These are phyloP conservation scores for Phyllosticta paracitricarpa DNA, from an alignment of 2,329 filamentous ascomycete genomes.

Conservation along the genomic window DNA sequence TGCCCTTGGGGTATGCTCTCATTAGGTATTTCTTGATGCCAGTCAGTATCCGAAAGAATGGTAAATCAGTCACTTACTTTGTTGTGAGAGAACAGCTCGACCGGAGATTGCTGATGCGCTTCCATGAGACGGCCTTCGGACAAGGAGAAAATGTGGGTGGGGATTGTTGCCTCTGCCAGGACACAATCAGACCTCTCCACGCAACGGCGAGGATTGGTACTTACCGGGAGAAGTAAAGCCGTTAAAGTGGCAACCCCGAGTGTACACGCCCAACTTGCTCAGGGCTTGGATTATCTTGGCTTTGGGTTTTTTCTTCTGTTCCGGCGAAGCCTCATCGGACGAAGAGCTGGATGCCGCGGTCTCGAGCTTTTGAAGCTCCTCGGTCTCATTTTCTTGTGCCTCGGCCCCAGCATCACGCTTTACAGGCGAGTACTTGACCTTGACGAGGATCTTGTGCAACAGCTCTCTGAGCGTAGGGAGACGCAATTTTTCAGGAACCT, in stretches of 20 bases:
- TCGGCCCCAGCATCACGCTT: slow-evolving; percentile 18
- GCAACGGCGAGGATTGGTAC: slow-evolving; percentile 15
- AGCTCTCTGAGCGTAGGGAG: slow-evolving; percentile 56
- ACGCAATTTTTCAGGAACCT: slow-evolving; percentile 29
- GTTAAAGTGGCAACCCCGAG: slow-evolving; percentile 72
- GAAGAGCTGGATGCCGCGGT: slow-evolving; percentile 17
- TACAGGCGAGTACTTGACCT: slow-evolving; percentile 38
- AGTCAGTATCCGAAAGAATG: background rate
- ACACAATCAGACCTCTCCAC: background rate
- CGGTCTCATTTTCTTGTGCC: slow-evolving; percentile 17
- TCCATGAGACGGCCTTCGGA: slow-evolving; percentile 58
- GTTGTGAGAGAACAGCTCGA: slow-evolving; percentile 70
- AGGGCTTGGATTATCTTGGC: slow-evolving; percentile 59
- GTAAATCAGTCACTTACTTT: slow-evolving; percentile 23
- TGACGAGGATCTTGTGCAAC: slow-evolving; percentile 60
- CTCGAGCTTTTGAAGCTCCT: background rate
- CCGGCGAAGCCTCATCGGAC: slow-evolving; percentile 27
- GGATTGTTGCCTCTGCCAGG: slow-evolving; percentile 36
- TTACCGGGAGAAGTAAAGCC: slow-evolving; percentile 56
- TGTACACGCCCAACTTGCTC: slow-evolving; percentile 72
- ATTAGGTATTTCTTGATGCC: slow-evolving; percentile 54
- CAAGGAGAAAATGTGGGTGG: slow-evolving; percentile 55
- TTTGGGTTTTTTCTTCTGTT: slow-evolving; percentile 32
- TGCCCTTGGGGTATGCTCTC: slow-evolving; percentile 77
- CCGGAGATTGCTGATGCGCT: slow-evolving; percentile 45